These are phyloP conservation scores for Umbilicus rupestris DNA, from an alignment of 164 flowering plant genomes.

Conservation along the genomic window DNA sequence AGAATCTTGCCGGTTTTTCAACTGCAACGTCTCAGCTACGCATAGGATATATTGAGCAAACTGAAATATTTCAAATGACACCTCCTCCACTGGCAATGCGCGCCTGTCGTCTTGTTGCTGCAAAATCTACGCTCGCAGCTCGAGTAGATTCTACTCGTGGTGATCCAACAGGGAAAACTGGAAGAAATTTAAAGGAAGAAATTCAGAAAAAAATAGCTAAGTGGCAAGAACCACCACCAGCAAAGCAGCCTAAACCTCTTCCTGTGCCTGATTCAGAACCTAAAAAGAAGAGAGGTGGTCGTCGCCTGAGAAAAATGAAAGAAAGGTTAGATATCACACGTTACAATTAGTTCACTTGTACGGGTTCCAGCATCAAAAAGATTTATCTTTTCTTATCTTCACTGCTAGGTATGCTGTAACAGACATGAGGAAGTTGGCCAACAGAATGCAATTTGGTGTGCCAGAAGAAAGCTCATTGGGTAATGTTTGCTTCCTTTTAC, in stretches of 20 bases:
- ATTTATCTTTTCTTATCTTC: slow-evolving; percentile 5
- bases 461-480: slow-evolving; percentile 98
- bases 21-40: slow-evolving; percentile 84
- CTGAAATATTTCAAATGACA: slow-evolving; percentile 79
- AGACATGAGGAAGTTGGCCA: slow-evolving; percentile 96
- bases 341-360: not conserved
- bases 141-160: slow-evolving; percentile 82
- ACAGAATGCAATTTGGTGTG: slow-evolving; percentile 93
- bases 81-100: slow-evolving; percentile 83
- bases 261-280: slow-evolving; percentile 99
- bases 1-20: slow-evolving; percentile 87
- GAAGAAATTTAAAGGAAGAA: slow-evolving; percentile 64
- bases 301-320: slow-evolving; percentile 86
- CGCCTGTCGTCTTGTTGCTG: slow-evolving; percentile 75
- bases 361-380: not conserved
- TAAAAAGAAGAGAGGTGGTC: slow-evolving; percentile 94
- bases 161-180: slow-evolving; percentile 73
- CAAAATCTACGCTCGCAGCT: slow-evolving; percentile 86
- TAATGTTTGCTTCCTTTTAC: slow-evolving; percentile 15
- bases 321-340: slow-evolving; percentile 52
- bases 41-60: slow-evolving; percentile 82
- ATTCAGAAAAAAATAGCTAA: slow-evolving; percentile 85
- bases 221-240: slow-evolving; percentile 99
- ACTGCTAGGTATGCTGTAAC: slow-evolving; percentile 73
- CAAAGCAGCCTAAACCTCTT: slow-evolving; percentile 91